A percentile compares a stretch with the other conserved stretches of the same genome.
Evolutionary conservation across 2,329 filamentous ascomycete genomes (phyloP).

Genomic region (Fusarium brevicatenulatum): DNA sequence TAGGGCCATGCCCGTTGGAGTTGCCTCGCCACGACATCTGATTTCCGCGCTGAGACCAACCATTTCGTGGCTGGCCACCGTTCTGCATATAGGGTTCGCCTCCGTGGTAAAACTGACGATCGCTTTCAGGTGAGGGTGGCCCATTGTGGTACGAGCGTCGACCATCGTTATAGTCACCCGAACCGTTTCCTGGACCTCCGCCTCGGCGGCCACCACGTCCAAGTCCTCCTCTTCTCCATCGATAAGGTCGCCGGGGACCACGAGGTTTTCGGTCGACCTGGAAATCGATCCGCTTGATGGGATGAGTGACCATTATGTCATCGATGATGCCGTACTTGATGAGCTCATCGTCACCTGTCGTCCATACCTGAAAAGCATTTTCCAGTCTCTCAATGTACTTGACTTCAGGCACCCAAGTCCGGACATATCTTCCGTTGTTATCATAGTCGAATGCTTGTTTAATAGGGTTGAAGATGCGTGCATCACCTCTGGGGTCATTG

Average conservation of each 20-base stretch:
- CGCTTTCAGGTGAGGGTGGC: slow-evolving; percentile 15
- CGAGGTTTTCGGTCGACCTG: slow-evolving; percentile 62
- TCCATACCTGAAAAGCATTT: slow-evolving; percentile 77
- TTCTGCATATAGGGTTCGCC: slow-evolving; percentile 1
- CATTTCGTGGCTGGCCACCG: not conserved
- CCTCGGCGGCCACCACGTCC: slow-evolving; percentile 36
- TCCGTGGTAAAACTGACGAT: slow-evolving; percentile 12
- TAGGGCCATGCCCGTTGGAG: slow-evolving; percentile 2
- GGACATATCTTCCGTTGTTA: slow-evolving; percentile 73
- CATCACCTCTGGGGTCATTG: slow-evolving; percentile 78
- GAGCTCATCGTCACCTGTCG: slow-evolving; percentile 67
- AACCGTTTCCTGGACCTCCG: not conserved
- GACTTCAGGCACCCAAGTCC: slow-evolving; percentile 78
- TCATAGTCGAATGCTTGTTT: slow-evolving; percentile 86
- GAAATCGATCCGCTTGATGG: slow-evolving; percentile 73
- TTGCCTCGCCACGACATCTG: slow-evolving; percentile 28
- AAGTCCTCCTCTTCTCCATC: slow-evolving; percentile 40
- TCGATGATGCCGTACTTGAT: slow-evolving; percentile 65
- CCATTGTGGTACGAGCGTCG: not conserved
- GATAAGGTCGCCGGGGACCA: slow-evolving; percentile 35
- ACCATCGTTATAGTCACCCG: not conserved
- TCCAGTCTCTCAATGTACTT: slow-evolving; percentile 61
- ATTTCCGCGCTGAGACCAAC: slow-evolving; percentile 11
- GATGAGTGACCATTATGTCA: slow-evolving; percentile 73
- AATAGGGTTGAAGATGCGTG: slow-evolving; percentile 82